Base-by-base conservation (phyloP, 106 monocot genomes). In the Iris macrosiphon region DNA sequence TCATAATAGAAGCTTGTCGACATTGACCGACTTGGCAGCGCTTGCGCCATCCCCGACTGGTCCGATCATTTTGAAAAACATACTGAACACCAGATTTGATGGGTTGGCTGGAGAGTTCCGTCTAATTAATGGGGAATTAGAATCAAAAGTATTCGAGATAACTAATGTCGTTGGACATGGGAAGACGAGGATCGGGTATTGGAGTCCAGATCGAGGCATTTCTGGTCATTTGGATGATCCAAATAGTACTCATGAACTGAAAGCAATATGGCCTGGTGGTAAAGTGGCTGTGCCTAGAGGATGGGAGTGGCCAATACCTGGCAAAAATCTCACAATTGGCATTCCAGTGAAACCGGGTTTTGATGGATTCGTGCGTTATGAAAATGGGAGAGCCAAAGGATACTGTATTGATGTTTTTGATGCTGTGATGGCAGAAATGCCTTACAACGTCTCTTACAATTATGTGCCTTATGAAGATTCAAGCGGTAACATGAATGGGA, bases 391-490 rank as follows among this genome's bases (percentile, higher is more conserved):
- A 8, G 40, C 53, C 7, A 52, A 2, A 25, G 89, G 84, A 13
- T 84, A 71, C 61, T 61, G 68, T 42, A 68, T 78, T 37, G 45
- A 80, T n/a, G 83, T 87, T 4, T 92, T 87, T 60, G 26, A 80
- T 15, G 61, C 69, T 17, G 92, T 74, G 0, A 77, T 87, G 40
- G n/a, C 17, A 0, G 12, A 24, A 24, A 39, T 92, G 12, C 55
- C 73, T 17, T 87, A 87, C 44, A 2, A 45, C 2, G 73, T 80
- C 4, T 34, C 60, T 7, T 76, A 64, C 49, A 37, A 63, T 0
- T 92, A 65, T 32, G 2, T 23, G 0, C 16, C 46, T 11, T 92
- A 47, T 45, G 59, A 45, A 20, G 52, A 73, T 31, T 32, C 16
- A 0, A 18, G 39, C 0, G 74, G 76, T 18, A 1, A 41, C 3